Conservation (phyloP, 176 grass and related monocot genomes). For the Typha latifolia region DNA sequence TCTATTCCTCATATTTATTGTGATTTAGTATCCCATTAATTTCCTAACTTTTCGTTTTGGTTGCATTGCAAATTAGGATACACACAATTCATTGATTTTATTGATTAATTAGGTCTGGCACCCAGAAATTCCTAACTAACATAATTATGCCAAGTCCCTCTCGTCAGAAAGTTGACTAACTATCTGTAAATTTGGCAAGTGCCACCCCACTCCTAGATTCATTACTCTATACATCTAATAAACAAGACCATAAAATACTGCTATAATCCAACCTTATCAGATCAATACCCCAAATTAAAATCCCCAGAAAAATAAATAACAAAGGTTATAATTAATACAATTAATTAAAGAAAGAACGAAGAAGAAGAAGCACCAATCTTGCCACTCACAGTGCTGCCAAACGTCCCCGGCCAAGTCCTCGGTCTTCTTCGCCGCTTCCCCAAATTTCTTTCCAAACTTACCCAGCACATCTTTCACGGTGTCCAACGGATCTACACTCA, state of each 20-base stretch:
- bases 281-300: background rate
- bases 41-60: too few relatives aligned
- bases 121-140: too few relatives aligned
- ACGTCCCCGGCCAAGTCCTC: constrained; percentile 82
- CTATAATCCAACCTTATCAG: too few relatives aligned
- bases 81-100: too few relatives aligned
- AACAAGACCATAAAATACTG: background rate
- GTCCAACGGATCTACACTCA: constrained; percentile 58
- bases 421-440: constrained; percentile 77
- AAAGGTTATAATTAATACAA: background rate
- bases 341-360: background rate
- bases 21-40: too few relatives aligned
- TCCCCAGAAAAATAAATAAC: background rate
- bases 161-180: background rate
- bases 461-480: constrained; percentile 74
- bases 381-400: constrained; percentile 86
- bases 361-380: background rate
- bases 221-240: background rate
- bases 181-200: background rate
- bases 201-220: background rate
- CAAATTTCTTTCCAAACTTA: constrained; percentile 77
- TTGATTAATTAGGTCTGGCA: too few relatives aligned
- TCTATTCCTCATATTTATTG: too few relatives aligned
- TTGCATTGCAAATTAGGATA: too few relatives aligned
- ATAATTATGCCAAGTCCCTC: too few relatives aligned